These are phyloP conservation scores for Dacryopinax spathularia DNA, from an alignment of 768 basidiomycete species.

Conservation along the genomic window DNA sequence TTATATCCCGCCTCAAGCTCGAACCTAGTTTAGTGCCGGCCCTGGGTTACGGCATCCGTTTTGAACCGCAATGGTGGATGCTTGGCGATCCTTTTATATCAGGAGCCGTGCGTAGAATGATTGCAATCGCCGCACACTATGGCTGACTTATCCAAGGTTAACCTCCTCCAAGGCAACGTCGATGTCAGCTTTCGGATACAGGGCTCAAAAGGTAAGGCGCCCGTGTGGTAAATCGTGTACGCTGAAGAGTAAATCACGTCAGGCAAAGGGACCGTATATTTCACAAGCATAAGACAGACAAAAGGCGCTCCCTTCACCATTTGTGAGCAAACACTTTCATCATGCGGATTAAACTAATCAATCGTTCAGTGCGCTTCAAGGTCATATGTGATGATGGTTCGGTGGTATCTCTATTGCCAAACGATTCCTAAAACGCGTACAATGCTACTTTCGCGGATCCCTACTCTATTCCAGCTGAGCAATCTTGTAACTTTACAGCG, in stretches of 20 bases:
- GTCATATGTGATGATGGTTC: constrained; percentile 50
- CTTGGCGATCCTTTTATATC: constrained; percentile 61
- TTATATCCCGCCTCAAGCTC: constrained; percentile 45
- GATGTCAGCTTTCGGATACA: constrained; percentile 64
- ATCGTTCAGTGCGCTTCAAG: constrained; percentile 43
- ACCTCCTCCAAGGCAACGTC: constrained; percentile 58
- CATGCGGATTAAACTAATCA: constrained; percentile 2
- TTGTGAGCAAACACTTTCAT: constrained; percentile 29
- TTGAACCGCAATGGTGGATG: constrained; percentile 56
- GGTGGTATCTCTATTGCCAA: constrained; percentile 28
- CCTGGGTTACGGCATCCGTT: constrained; percentile 51
- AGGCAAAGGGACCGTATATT: constrained; percentile 68
- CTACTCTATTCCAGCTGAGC: background rate
- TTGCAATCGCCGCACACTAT: background rate
- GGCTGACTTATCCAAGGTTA: constrained; percentile 35
- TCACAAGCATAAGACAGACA: constrained; percentile 64
- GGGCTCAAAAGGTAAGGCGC: constrained; percentile 46
- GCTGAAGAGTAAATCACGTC: background rate
- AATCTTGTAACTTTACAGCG: background rate
- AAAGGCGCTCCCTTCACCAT: constrained; percentile 59
- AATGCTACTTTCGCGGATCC: background rate
- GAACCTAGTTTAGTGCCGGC: constrained; percentile 35
- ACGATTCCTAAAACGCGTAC: background rate
- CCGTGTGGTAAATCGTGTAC: background rate
- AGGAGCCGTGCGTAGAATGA: constrained; percentile 43